A percentile compares a stretch with the other conserved stretches of the same genome.
Conservation (phyloP, 768 basidiomycete genomes). For the Russula compacta region DNA sequence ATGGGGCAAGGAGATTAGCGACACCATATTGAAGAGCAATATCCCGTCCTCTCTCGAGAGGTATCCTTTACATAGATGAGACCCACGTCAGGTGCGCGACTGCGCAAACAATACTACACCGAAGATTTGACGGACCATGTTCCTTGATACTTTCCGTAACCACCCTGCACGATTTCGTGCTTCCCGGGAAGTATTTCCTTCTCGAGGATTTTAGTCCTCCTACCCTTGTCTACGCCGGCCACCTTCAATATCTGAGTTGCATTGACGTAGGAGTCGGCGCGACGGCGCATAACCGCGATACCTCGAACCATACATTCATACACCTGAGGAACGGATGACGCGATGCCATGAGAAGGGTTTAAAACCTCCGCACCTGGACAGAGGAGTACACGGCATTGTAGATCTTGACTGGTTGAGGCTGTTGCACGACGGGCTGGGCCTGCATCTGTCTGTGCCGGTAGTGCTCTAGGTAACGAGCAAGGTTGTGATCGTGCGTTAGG, state of each 20-base stretch:
- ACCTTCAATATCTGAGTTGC: conserved; percentile 99
- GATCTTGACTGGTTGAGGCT: conserved; percentile 58
- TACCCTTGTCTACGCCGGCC: conserved; percentile 94
- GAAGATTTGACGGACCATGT: conserved; percentile 63
- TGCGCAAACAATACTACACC: neutral
- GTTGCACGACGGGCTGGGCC: conserved; percentile 15
- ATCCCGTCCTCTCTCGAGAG: conserved; percentile 87
- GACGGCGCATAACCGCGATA: conserved; percentile 96
- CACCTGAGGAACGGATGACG: conserved; percentile 43
- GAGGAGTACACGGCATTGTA: conserved; percentile 92
- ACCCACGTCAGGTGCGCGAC: neutral
- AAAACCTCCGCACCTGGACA: conserved; percentile 50
- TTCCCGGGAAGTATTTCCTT: conserved; percentile 93
- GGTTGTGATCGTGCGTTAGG: neutral
- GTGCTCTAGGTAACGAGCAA: neutral
- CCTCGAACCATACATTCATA: conserved; percentile 98
- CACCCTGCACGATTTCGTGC: conserved; percentile 98
- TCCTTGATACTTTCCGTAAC: conserved; percentile 98
- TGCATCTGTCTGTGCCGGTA: conserved; percentile 12
- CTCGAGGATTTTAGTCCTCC: conserved; percentile 92
- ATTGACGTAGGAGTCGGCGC: conserved; percentile 92
- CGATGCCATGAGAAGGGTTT: conserved; percentile 9
- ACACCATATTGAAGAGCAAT: conserved; percentile 91
- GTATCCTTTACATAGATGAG: conserved; percentile 60
- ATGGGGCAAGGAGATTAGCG: conserved; percentile 71